Evolutionary conservation across 371 early-diverging fungal species (phyloP), one percentile per base, ranked within the genome.

Genomic region (Rhizopus delemar): DNA sequence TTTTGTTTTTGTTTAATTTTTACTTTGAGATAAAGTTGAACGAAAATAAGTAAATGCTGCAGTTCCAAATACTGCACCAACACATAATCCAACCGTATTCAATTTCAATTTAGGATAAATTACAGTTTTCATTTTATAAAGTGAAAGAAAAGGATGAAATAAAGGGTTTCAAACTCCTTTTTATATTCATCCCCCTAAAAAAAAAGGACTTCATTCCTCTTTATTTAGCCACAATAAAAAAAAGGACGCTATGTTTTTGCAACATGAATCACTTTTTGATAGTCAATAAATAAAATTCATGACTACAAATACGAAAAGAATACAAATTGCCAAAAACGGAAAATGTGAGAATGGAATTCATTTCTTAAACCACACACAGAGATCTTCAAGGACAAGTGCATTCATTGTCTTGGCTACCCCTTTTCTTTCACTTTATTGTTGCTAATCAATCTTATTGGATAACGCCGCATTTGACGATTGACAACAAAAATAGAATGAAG

Each of bases 11-110:
- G 28, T 53, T 12, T 41, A 39, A 33, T 38, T 12, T 12, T 48
- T 48, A 48, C 48, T 48, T 22, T 48, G 29, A 48, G 29, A 29
- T 29, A 48, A 28, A 29, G 29, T 9, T 8, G 29, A 48, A 29
- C 22, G 16, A 9, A 64, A 31, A 38, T 54, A 54, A 7, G 64
- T 54, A 36, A 48, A 48, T 29, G 64, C 64, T 29, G 64, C 64
- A 51, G 66, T 62, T 6, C 66, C 66, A 54, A 66, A 62, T 2
- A 66, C 56, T 13, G 62, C 62, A 28, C 66, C 51, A 13, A 66
- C 58, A 51, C 53, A 66, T 51, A 64, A 50, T 31, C 64, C 59
- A 35, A 55, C 55, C 13, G 43, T 41, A 43, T 34, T 50, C 41
- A 56, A 33, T 43, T 16, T 41, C 9, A 8, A n/a, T 51, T 6